These are phyloP conservation scores for Tremella mesenterica DNA, from an alignment of 768 basidiomycete species.

Conservation along the genomic window DNA sequence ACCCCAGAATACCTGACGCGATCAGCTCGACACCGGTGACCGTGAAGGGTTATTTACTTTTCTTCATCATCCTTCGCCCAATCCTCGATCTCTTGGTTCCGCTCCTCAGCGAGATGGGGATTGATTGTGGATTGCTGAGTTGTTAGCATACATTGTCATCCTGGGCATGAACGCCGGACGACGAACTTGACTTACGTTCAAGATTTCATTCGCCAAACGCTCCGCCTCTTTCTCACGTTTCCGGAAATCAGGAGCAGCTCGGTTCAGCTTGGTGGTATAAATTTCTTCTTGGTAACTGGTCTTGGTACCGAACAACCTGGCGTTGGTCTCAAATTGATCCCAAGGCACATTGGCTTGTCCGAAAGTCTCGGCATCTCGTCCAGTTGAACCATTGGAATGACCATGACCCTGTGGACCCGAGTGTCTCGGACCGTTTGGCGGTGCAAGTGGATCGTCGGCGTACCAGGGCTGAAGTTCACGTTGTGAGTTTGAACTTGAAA, in stretches of 20 bases:
- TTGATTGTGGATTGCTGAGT: conserved; percentile 53
- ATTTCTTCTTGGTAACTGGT: conserved; percentile 86
- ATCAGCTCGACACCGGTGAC: not conserved
- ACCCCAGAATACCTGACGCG: conserved; percentile 8
- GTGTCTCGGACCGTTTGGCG: conserved; percentile 7
- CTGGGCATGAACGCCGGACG: not conserved
- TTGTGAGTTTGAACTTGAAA: conserved; percentile 7
- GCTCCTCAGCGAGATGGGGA: conserved; percentile 82
- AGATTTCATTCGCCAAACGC: conserved; percentile 81
- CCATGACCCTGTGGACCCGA: too few species aligned
- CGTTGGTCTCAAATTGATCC: conserved; percentile 44
- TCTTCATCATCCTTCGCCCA: conserved; percentile 92
- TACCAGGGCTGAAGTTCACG: conserved; percentile 39
- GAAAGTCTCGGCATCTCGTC: conserved; percentile 35
- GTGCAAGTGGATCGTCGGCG: conserved; percentile 8
- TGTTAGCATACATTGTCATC: not conserved
- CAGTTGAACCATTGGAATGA: conserved; percentile 7
- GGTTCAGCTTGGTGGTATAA: conserved; percentile 90
- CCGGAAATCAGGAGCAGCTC: conserved; percentile 72
- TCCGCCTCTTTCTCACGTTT: conserved; percentile 80
- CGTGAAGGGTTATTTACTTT: conserved; percentile 54
- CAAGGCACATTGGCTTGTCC: conserved; percentile 20
- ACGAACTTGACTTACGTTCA: conserved; percentile 56
- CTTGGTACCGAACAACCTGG: conserved; percentile 73
- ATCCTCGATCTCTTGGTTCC: conserved; percentile 50